Base-by-base conservation (phyloP, 768 basidiomycete species). In the Russula sp. region DNA sequence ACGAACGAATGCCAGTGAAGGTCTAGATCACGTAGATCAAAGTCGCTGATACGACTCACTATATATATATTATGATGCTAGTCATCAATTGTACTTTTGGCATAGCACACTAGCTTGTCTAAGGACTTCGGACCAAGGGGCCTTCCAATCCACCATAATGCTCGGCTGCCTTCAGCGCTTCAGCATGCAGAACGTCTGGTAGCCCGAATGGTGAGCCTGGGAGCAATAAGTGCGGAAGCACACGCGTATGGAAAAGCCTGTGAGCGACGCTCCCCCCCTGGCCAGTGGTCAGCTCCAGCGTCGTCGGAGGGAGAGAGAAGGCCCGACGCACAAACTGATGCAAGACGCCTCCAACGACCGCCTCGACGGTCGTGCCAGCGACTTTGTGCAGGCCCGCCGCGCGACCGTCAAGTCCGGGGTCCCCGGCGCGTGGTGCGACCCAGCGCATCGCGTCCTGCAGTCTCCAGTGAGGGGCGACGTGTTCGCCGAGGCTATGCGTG, bases 361-460 rank as follows among this genome's bases (percentile, higher is more conserved):
- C 91, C 67, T 87, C 84, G 5, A 91, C 88, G 0, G 85, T 80
- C 61, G 88, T 85, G 1, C 91, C 91, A 69, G 86, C 82, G 20
- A 91, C 84, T 68, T 91, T 92, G 68, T 86, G 86, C 58, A 91
- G 71, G 2, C 90, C 91, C 2, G 87, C 81, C 45, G 80, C 78
- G 74, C 75, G 52, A 74, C 74, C 45, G 73, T 71, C 61, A 65
- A 72, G 48, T 32, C 58, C 60, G 48, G 56, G 61, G 61, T 71
- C 34, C 73, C 77, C 58, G 7, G 16, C 65, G 69, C 16, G 67
- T 67, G 49, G 37, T 45, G 65, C 57, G 53, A 55, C 27, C 91
- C 91, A 94, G 27, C 85, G 83, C 72, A 92, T 77, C n/a, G 82
- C 80, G 45, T 82, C 81, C 57, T 87, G 86, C 35, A 93, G 75